These are phyloP conservation scores for Aleurites moluccanus DNA, from an alignment of 441 rosid species.

Conservation along the genomic window DNA sequence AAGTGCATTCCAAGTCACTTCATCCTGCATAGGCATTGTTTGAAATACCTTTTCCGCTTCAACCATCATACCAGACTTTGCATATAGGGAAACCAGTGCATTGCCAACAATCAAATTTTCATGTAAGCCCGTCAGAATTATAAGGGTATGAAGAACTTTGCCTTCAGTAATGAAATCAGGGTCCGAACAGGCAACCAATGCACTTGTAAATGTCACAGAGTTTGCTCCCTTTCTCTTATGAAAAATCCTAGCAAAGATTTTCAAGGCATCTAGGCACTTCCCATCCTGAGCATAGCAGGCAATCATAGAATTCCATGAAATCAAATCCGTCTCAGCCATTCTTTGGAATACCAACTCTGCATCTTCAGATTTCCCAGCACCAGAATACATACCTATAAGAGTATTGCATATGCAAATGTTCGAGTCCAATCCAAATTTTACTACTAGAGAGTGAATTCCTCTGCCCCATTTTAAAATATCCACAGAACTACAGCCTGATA, in stretches of 20 bases:
- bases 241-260: slow-evolving; percentile 48
- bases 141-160: slow-evolving; percentile 66
- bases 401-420: slow-evolving; percentile 61
- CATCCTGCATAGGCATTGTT: slow-evolving; percentile 47
- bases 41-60: slow-evolving; percentile 53
- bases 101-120: slow-evolving; percentile 66
- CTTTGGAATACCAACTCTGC: slow-evolving; percentile 61
- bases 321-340: slow-evolving; percentile 66
- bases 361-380: slow-evolving; percentile 53
- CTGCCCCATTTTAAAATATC: slow-evolving; percentile 67
- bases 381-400: slow-evolving; percentile 70
- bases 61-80: slow-evolving; percentile 52
- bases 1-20: slow-evolving; percentile 82
- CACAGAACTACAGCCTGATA: slow-evolving; percentile 54
- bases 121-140: slow-evolving; percentile 43
- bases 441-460: slow-evolving; percentile 66
- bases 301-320: slow-evolving; percentile 79
- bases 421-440: slow-evolving; percentile 55
- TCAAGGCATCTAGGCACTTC: slow-evolving; percentile 54
- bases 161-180: slow-evolving; percentile 48
- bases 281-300: slow-evolving; percentile 58
- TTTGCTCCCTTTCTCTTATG: slow-evolving; percentile 32
- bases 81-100: slow-evolving; percentile 69
- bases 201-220: slow-evolving; percentile 76
- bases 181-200: slow-evolving; percentile 64